Base-by-base conservation (phyloP, 2,329 filamentous ascomycete genomes). In the Purpureocillium lavendulum region DNA sequence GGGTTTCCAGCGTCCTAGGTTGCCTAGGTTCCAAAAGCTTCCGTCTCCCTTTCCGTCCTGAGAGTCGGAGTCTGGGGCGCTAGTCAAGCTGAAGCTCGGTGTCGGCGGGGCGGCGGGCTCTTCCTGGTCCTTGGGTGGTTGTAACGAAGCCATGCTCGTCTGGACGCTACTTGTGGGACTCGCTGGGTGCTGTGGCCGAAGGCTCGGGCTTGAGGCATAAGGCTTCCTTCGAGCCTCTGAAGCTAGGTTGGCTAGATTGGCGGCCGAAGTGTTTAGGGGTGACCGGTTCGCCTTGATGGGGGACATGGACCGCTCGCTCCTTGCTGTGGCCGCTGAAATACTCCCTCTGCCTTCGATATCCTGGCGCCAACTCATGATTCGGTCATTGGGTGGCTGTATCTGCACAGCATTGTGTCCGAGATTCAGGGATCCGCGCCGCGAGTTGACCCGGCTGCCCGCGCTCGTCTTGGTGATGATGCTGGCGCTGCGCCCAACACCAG, bases 321-420 rank as follows among this genome's bases (percentile, higher is more conserved):
- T 59, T 4, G 60, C 54, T 1, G 69, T 58, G 1, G 65, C 65
- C 21, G 57, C 55, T 17, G 64, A 56, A 18, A 62, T 61, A 36
- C 57, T 58, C 2, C 61, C 58, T 13, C 66, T 58, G 10, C 58
- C 62, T 34, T 75, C 72, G 11, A 80, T 66, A 15, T 71, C 72
- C 40, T 94, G 87, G 4, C 89, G 79, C 90, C 90, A 98, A 36
- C 79, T 84, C 47, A 94, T 73, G 48, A 96, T 96, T 13, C 86
- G 77, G 46, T 97, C 90, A 1, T 82, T 69, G 1, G 59, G 51
- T 35, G 53, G 57, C 42, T 60, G 64, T 12, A 52, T 46, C 14
- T 54, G 58, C 12, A 49, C 44, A 2, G 48, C 45, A 12, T 50
- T 58, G 3, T 48, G 48, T 16, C 45, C 51, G n/a, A 60, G 51